phyloP scores from a whole-genome alignment of 352 stramenopile genomes.

The Globisporangium cylindrosporum region DNA sequence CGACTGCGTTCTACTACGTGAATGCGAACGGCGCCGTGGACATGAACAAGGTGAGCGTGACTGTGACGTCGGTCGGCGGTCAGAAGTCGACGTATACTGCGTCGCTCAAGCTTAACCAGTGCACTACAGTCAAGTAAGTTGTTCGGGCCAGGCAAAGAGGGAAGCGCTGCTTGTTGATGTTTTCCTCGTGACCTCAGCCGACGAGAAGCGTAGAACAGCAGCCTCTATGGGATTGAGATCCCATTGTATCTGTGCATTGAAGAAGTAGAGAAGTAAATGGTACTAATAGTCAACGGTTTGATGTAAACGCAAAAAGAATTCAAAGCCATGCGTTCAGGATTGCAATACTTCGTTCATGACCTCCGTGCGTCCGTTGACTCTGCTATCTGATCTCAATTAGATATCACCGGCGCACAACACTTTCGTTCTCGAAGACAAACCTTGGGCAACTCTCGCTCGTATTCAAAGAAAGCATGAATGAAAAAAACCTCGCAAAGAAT shows the following conservation, averaged over 20 bases:
- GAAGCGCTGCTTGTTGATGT: background rate
- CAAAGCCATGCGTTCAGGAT: background rate
- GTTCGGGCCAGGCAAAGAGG: background rate
- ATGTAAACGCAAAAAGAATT: background rate
- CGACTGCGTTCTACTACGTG: slow-evolving; percentile 18
- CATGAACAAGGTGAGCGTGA: slow-evolving; percentile 12
- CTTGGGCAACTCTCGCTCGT: slow-evolving; percentile 1
- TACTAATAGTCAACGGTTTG: background rate
- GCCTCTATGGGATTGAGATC: background rate
- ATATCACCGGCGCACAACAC: too few species aligned
- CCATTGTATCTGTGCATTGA: background rate
- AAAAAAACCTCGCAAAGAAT: background rate
- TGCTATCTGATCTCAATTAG: too few species aligned
- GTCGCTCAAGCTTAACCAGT: slow-evolving; percentile 17
- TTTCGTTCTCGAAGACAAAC: background rate
- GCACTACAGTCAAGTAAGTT: slow-evolving; percentile 8
- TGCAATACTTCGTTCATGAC: too few species aligned
- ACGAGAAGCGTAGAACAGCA: background rate
- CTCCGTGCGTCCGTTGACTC: too few species aligned
- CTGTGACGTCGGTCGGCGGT: slow-evolving; percentile 9
- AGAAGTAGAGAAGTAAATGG: background rate
- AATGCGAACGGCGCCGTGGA: slow-evolving; percentile 6
- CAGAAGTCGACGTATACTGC: slow-evolving; percentile 12
- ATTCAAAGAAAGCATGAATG: slow-evolving; percentile 1
- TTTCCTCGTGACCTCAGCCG: background rate